Base-by-base conservation (phyloP, 2,329 filamentous ascomycete genomes). In the Metarhizium album region DNA sequence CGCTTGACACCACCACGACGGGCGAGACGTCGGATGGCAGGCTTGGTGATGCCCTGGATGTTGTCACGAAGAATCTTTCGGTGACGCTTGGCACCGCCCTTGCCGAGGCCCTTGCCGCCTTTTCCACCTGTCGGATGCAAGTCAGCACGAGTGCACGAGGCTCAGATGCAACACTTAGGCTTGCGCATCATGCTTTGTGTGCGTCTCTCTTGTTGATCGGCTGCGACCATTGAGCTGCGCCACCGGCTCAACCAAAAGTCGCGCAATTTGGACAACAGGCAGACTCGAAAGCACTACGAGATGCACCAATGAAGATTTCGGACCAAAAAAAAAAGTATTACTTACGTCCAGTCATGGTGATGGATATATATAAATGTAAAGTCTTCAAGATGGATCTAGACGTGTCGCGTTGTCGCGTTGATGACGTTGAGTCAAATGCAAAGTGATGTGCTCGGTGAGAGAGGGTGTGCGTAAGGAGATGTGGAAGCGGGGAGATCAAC, bases 1-100 rank as follows among this genome's bases (percentile, higher is more conserved):
- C 90, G 90, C 88, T 96, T 96, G 82, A 96, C 90, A 90, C 90
- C 90, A 74, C 90, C 90, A 93, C 90, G 90, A 77, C 90, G 90
- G 60, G 90, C 90, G 71, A 96, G 90, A 94, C 90, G 90, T 67
- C 90, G 86, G 75, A 96, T 96, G 66, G 90, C 90, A 65, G 90
- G 90, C 87, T 96, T 96, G 69, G 90, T 96, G 70, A 96, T 96
- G 77, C 90, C 90, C 79, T 96, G 90, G 70, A 96, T 96, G 87
- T 95, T 96, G 86, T 95, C 90, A 76, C 90, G 89, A 74, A 96
- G 82, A 80, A 96, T 96, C 87, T 96, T 96, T 69, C 91, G 85
- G 79, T 96, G 90, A 76, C 90, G 90, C 87, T 96, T 97, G 75
- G 91, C 91, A 73, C 90, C 90, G 61, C 90, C 90, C 84, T 95